These are phyloP conservation scores for Rhododendron ovatum DNA, from an alignment of 148 eudicot genomes.

Conservation along the genomic window DNA sequence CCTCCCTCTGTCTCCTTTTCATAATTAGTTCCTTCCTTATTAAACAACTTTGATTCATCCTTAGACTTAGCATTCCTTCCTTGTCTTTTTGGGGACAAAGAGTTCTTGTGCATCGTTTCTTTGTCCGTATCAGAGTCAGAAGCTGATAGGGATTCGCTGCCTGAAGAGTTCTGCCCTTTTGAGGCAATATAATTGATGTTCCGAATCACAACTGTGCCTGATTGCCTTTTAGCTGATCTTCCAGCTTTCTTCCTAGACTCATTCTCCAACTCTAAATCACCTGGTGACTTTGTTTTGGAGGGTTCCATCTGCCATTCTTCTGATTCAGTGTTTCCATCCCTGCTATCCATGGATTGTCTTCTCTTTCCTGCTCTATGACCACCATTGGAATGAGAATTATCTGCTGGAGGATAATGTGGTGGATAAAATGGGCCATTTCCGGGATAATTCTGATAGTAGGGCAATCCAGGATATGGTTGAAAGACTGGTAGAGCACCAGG, in stretches of 20 bases:
- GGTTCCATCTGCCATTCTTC: slow-evolving; percentile 38
- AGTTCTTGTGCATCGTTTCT: slow-evolving; percentile 17
- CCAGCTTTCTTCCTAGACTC: slow-evolving; percentile 54
- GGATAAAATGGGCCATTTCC: slow-evolving; percentile 55
- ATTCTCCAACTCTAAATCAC: slow-evolving; percentile 31
- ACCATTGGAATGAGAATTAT: slow-evolving; percentile 37
- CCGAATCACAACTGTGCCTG: slow-evolving; percentile 73
- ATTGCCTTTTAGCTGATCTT: slow-evolving; percentile 44
- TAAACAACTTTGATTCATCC: slow-evolving; percentile 24
- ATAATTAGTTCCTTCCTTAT: slow-evolving; percentile 22
- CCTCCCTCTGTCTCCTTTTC: slow-evolving; percentile 53
- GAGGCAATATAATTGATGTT: slow-evolving; percentile 80
- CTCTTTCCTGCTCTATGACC: slow-evolving; percentile 41
- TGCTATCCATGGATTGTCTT: slow-evolving; percentile 53
- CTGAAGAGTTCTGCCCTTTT: slow-evolving; percentile 43
- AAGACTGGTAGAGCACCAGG: slow-evolving; percentile 56
- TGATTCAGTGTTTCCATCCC: slow-evolving; percentile 44
- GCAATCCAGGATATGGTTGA: slow-evolving; percentile 82
- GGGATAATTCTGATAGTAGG: slow-evolving; percentile 66
- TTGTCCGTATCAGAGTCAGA: slow-evolving; percentile 48
- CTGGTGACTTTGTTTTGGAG: slow-evolving; percentile 22
- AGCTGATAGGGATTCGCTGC: slow-evolving; percentile 41
- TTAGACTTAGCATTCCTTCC: slow-evolving; percentile 26
- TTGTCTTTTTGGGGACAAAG: slow-evolving; percentile 32
- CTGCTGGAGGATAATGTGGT: slow-evolving; percentile 53